phyloP scores from a whole-genome alignment of 2,329 filamentous ascomycete species.

The Sphaerulina populicola region DNA sequence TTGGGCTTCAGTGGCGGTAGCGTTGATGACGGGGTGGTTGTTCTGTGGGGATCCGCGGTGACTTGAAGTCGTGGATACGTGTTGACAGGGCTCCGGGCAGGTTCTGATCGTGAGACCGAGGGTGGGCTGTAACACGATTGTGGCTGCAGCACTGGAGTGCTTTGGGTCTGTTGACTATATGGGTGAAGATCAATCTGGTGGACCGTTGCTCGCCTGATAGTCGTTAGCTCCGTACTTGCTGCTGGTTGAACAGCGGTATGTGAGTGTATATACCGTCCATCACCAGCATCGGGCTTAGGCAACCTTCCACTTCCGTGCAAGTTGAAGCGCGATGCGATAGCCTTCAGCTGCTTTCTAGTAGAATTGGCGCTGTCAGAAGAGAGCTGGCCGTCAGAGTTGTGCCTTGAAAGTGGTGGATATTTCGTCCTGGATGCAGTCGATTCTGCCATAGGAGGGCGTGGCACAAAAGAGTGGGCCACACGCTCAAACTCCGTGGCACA shows the following conservation, averaged over 20 bases:
- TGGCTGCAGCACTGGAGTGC: slow-evolving; percentile 44
- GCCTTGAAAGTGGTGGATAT: slow-evolving; percentile 37
- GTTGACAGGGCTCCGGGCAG: slow-evolving; percentile 39
- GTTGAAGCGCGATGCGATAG: slow-evolving; percentile 41
- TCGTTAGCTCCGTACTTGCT: neutral
- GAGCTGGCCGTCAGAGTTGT: slow-evolving; percentile 38
- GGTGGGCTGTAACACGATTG: slow-evolving; percentile 38
- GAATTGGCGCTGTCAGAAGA: slow-evolving; percentile 31
- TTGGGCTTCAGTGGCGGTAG: slow-evolving; percentile 18
- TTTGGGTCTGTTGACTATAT: slow-evolving; percentile 39
- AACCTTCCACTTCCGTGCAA: slow-evolving; percentile 21
- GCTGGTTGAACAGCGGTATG: neutral
- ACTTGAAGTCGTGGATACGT: slow-evolving; percentile 27
- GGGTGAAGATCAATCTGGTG: slow-evolving; percentile 42
- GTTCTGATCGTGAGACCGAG: slow-evolving; percentile 40
- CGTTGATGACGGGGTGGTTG: slow-evolving; percentile 23
- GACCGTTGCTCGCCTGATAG: slow-evolving; percentile 36
- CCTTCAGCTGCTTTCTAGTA: slow-evolving; percentile 43
- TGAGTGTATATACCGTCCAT: slow-evolving; percentile 18
- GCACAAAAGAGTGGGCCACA: slow-evolving; percentile 41
- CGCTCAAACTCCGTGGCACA: slow-evolving; percentile 47
- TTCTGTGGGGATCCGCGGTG: slow-evolving; percentile 11
- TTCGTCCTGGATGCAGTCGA: slow-evolving; percentile 13
- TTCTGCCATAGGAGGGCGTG: slow-evolving; percentile 11
- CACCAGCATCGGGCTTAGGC: slow-evolving; percentile 24